phyloP scores from a whole-genome alignment of 2,329 filamentous ascomycete species.

The Macrophomina pseudophaseolina region DNA sequence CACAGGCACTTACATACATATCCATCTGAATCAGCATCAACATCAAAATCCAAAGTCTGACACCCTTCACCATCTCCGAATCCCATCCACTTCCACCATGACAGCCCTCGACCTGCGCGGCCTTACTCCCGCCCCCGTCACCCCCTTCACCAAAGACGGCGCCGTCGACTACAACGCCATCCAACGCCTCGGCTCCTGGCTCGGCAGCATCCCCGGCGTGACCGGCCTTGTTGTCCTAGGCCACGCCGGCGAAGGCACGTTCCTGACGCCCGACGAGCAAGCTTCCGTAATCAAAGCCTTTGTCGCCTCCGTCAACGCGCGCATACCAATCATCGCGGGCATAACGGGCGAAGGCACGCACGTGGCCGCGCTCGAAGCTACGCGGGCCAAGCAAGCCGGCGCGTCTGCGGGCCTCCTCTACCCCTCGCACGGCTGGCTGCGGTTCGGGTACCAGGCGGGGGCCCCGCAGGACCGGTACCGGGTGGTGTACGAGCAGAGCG shows the following conservation, averaged over 20 bases:
- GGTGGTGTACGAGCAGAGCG: slow-evolving; percentile 56
- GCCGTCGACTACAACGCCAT: slow-evolving; percentile 59
- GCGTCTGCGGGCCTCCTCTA: slow-evolving; percentile 59
- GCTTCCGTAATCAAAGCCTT: slow-evolving; percentile 58
- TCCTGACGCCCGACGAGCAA: slow-evolving; percentile 58
- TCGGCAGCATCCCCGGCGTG: slow-evolving; percentile 57
- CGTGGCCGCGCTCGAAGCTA: slow-evolving; percentile 58
- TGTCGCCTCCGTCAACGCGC: slow-evolving; percentile 54
- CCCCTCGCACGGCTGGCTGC: slow-evolving; percentile 60
- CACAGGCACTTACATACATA: no score
- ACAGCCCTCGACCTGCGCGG: slow-evolving; percentile 52
- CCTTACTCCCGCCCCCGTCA: slow-evolving; percentile 58
- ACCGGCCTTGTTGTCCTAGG: slow-evolving; percentile 61
- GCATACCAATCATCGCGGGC: slow-evolving; percentile 58
- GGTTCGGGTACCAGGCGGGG: slow-evolving; percentile 60
- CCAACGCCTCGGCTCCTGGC: slow-evolving; percentile 59
- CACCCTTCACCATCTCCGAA: background rate
- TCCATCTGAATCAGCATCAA: no score
- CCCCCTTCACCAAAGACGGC: slow-evolving; percentile 56
- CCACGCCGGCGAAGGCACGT: slow-evolving; percentile 61
- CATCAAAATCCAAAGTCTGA: no score
- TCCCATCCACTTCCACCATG: background rate
- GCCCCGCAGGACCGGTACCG: slow-evolving; percentile 60
- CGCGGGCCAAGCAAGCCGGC: slow-evolving; percentile 57
- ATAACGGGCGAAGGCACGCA: slow-evolving; percentile 61